phyloP scores from a whole-genome alignment of 2,329 filamentous ascomycete genomes.

The Fusarium sp. region DNA sequence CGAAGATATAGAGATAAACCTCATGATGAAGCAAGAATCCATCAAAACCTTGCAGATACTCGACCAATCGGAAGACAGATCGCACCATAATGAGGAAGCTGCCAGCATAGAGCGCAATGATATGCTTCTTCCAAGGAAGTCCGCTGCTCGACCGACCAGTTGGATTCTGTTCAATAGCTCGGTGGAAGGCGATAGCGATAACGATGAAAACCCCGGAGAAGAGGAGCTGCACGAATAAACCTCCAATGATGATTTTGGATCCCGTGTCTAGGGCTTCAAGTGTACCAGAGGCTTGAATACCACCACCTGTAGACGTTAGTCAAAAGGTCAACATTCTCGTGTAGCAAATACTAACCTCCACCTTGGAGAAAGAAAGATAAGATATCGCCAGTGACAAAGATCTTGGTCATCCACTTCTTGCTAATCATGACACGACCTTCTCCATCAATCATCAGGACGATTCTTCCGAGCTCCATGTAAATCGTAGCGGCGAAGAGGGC shows the following conservation, averaged over 20 bases:
- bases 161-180: constrained; percentile 14
- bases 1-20: constrained; percentile 50
- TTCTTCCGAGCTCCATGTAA: constrained; percentile 9
- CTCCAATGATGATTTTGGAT: constrained; percentile 60
- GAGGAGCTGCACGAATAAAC: constrained; percentile 64
- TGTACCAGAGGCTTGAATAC: constrained; percentile 42
- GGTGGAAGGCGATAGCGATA: constrained; percentile 57
- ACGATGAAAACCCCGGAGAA: constrained; percentile 65
- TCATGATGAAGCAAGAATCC: constrained; percentile 50
- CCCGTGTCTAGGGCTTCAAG: constrained; percentile 48
- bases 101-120: constrained; percentile 36
- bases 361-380: constrained; percentile 30
- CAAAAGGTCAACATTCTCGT: too few species aligned
- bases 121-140: constrained; percentile 47
- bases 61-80: constrained; percentile 54
- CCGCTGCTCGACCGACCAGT: constrained; percentile 1
- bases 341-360: constrained; percentile 13
- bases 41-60: constrained; percentile 51
- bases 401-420: constrained; percentile 33
- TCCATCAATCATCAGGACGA: background rate
- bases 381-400: constrained; percentile 30
- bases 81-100: constrained; percentile 53
- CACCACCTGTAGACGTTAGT: background rate
- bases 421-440: background rate
- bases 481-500: constrained; percentile 6